Percentiles rank a stretch among this genome's conserved stretches.
Evolutionary conservation across 768 basidiomycete genomes (phyloP).

Genomic region (Calocera viscosa): DNA sequence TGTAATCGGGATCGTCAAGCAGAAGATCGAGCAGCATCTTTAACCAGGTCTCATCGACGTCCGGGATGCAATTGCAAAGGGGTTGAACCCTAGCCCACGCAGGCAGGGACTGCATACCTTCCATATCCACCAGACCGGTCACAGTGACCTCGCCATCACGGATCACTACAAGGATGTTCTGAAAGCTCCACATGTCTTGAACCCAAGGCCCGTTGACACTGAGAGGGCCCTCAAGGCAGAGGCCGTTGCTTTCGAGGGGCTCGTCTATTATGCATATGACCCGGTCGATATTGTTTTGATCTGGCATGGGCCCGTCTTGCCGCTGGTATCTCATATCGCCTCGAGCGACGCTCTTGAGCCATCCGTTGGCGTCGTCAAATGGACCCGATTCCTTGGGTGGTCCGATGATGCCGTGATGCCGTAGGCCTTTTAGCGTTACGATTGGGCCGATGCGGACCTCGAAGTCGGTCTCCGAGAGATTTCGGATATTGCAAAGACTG

Average conservation of each 20-base stretch:
- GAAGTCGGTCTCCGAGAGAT: background rate
- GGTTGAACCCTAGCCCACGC: too few relatives aligned
- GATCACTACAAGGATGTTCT: background rate
- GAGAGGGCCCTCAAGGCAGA: background rate
- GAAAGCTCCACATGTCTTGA: background rate
- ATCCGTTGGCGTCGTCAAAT: background rate
- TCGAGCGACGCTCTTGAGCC: background rate
- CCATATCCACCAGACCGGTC: background rate
- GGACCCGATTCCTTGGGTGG: background rate
- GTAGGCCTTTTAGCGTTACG: background rate
- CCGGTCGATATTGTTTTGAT: background rate
- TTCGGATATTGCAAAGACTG: background rate
- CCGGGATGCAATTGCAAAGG: background rate
- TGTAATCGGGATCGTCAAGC: background rate
- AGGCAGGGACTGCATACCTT: background rate
- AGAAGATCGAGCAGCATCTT: background rate
- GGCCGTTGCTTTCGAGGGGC: background rate
- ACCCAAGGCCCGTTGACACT: background rate
- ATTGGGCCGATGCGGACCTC: background rate
- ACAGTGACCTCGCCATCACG: background rate
- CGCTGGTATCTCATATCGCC: background rate
- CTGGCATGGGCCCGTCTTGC: background rate
- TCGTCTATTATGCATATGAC: background rate
- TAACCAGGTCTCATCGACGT: background rate
- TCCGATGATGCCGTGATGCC: background rate